Conservation (phyloP, 306 rosid genomes). For the Cucumis sativus region Cucumber_9930_V3 NC_026660.2:18181001-18181500, state of each 20-base stretch:
- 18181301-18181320: conserved; percentile 30
- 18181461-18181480: conserved; percentile 59
- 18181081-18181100: conserved; percentile 10
- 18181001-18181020: conserved; percentile 15
- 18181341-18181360: conserved; percentile 35
- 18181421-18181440: conserved; percentile 37
- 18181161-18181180: not conserved
- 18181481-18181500: conserved; percentile 39
- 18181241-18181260: conserved; percentile 13
- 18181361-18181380: conserved; percentile 44
- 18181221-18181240: conserved; percentile 29
- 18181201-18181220: conserved; percentile 8
- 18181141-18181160: conserved; percentile 14
- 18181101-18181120: conserved; percentile 5
- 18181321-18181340: conserved; percentile 33
- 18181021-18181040: conserved; percentile 8
- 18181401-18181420: conserved; percentile 53
- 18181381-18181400: conserved; percentile 63
- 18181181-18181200: not conserved
- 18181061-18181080: conserved; percentile 22
- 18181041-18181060: conserved; percentile 1
- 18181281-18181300: conserved; percentile 58
- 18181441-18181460: conserved; percentile 42
- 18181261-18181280: conserved; percentile 39
- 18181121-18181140: conserved; percentile 29